These are phyloP conservation scores for Astrothelium subdiscretum DNA, from an alignment of 495 filamentous ascomycete genomes.

Conservation along the genomic window DNA sequence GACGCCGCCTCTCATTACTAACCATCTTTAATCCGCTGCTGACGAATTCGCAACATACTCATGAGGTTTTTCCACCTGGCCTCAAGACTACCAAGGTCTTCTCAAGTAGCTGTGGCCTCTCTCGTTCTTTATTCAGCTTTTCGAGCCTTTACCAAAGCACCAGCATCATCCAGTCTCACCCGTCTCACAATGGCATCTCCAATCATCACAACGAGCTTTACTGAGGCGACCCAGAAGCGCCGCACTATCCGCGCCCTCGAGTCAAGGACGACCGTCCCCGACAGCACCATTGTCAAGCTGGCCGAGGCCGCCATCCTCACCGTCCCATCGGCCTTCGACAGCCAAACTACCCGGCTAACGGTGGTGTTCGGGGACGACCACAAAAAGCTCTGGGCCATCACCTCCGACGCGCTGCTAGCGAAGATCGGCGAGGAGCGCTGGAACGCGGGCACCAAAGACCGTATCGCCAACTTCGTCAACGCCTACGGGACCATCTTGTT, in stretches of 20 bases:
- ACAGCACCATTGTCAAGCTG: constrained; percentile 39
- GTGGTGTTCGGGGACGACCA: constrained; percentile 39
- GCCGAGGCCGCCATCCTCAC: constrained; percentile 35
- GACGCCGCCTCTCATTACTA: neutral
- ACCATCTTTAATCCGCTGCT: constrained; percentile 1
- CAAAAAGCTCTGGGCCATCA: constrained; percentile 40
- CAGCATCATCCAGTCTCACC: neutral
- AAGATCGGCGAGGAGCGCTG: constrained; percentile 32
- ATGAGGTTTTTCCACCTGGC: neutral
- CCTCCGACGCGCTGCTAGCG: constrained; percentile 28
- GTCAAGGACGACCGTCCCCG: constrained; percentile 35
- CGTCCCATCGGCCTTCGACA: constrained; percentile 44
- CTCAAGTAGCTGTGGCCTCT: neutral
- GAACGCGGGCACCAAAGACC: constrained; percentile 33
- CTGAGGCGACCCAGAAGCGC: constrained; percentile 32
- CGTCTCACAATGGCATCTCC: constrained; percentile 2
- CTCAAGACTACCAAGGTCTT: neutral
- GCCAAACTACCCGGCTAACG: constrained; percentile 40
- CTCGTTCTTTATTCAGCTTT: neutral
- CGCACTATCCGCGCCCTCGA: constrained; percentile 40
- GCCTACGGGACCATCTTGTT: constrained; percentile 44
- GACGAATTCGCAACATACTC: neutral
- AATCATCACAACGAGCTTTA: constrained; percentile 22
- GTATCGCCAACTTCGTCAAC: constrained; percentile 28
- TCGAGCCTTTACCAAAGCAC: neutral